A percentile compares a stretch with the other conserved stretches of the same genome.
phyloP scores from a whole-genome alignment of 2,329 filamentous ascomycete species.

The Fragosphaeria purpurea region DNA sequence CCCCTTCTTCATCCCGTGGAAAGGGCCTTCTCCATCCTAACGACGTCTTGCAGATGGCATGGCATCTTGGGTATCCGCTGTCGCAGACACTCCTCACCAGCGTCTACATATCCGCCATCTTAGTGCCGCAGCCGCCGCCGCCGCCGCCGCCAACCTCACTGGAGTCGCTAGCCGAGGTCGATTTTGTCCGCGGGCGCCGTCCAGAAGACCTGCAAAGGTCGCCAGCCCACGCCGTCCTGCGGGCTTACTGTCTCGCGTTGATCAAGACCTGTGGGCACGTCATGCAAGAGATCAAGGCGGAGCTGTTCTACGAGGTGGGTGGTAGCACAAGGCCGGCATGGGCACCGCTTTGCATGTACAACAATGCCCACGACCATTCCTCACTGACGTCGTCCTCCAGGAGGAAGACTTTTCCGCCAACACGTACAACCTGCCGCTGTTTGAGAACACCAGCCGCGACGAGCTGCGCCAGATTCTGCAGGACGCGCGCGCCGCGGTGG shows the following conservation, averaged over 20 bases:
- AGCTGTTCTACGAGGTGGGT: conserved; percentile 71
- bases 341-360: no score
- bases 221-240: conserved; percentile 47
- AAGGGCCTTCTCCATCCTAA: not conserved
- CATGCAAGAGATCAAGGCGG: conserved; percentile 64
- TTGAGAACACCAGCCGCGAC: conserved; percentile 51
- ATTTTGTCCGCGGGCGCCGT: conserved; percentile 42
- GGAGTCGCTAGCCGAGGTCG: conserved; percentile 46
- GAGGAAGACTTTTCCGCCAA: conserved; percentile 97
- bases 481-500: conserved; percentile 43
- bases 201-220: conserved; percentile 26
- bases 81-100: conserved; percentile 93
- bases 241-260: conserved; percentile 77
- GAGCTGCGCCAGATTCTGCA: conserved; percentile 46
- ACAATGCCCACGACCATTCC: no score
- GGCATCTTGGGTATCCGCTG: conserved; percentile 91
- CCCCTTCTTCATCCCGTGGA: no score
- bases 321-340: conserved; percentile 30
- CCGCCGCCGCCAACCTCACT: no score
- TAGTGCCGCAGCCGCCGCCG: conserved; percentile 57
- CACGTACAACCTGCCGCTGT: conserved; percentile 70
- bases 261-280: conserved; percentile 76
- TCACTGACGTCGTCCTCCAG: conserved; percentile 28
- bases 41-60: conserved; percentile 59
- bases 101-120: conserved; percentile 74